Conservation (phyloP, 2,329 filamentous ascomycete genomes). For the Ceratocystis destructans region DNA sequence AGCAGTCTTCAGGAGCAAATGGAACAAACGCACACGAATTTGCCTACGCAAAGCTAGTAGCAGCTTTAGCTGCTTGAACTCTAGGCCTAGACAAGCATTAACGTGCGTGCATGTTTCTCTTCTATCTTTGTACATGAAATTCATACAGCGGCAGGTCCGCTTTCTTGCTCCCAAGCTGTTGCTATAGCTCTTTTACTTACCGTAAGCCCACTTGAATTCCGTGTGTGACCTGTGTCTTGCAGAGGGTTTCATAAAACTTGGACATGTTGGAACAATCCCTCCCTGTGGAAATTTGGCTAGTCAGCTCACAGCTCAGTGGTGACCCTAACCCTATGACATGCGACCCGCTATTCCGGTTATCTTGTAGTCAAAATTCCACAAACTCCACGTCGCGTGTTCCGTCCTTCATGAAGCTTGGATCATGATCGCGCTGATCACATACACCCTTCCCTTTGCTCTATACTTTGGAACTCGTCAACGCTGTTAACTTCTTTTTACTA, state of each 20-base stretch:
- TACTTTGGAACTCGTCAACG: not conserved
- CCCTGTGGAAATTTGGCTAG: no score
- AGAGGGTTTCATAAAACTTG: no score
- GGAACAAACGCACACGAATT: not conserved
- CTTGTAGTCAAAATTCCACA: conserved; percentile 3
- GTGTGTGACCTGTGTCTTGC: no score
- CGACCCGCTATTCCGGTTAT: not conserved
- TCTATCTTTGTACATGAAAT: no score
- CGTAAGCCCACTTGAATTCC: no score
- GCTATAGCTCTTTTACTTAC: no score
- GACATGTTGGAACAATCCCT: no score
- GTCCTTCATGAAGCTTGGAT: not conserved
- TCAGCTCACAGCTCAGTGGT: no score
- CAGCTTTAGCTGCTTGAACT: not conserved
- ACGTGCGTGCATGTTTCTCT: no score
- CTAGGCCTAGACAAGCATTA: not conserved
- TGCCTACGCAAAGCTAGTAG: not conserved
- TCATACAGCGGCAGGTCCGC: no score
- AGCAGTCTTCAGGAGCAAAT: not conserved
- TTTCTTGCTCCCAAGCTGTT: no score
- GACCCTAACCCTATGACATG: not conserved
- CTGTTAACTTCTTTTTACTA: not conserved
- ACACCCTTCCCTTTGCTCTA: not conserved
- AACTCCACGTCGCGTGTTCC: conserved; percentile 15
- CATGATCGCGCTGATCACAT: not conserved